A percentile compares a stretch with the other conserved stretches of the same genome.
Conservation (phyloP, 768 basidiomycete species). For the Suillus tomentosus region DNA sequence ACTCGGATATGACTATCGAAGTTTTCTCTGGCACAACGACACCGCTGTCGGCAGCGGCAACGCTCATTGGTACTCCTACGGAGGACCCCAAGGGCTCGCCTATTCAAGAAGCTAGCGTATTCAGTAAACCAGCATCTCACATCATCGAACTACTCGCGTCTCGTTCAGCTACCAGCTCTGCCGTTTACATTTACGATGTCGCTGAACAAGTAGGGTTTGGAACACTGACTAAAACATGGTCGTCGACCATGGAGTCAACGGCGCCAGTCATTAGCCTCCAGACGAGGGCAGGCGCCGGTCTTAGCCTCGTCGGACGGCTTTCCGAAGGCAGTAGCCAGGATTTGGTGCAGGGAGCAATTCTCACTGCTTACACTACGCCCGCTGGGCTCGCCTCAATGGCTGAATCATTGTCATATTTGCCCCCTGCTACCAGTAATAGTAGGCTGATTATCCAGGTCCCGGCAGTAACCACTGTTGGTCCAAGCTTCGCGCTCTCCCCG, state of each 20-base stretch:
- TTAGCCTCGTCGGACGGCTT: slow-evolving; percentile 75
- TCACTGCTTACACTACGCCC: slow-evolving; percentile 84
- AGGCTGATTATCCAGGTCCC: slow-evolving; percentile 86
- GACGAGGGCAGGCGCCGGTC: slow-evolving; percentile 82
- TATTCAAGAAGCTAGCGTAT: slow-evolving; percentile 9
- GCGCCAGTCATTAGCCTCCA: slow-evolving; percentile 70
- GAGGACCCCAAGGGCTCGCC: slow-evolving; percentile 31
- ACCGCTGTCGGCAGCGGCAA: slow-evolving; percentile 34
- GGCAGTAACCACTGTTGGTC: slow-evolving; percentile 63
- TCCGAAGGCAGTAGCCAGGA: slow-evolving; percentile 80
- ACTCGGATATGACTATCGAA: slow-evolving; percentile 26
- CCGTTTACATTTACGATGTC: slow-evolving; percentile 80
- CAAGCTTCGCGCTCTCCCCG: slow-evolving; percentile 72
- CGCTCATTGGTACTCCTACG: slow-evolving; percentile 35
- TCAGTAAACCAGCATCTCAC: slow-evolving; percentile 51
- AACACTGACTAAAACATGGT: slow-evolving; percentile 67
- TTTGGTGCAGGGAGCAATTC: slow-evolving; percentile 53
- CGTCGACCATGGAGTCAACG: slow-evolving; percentile 40
- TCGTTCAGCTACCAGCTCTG: slow-evolving; percentile 53
- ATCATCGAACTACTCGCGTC: slow-evolving; percentile 72
- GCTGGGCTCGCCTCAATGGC: slow-evolving; percentile 84
- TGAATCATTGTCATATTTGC: slow-evolving; percentile 72
- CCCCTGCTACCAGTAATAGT: slow-evolving; percentile 58
- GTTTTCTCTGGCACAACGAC: slow-evolving; percentile 27
- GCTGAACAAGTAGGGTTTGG: slow-evolving; percentile 87